Conservation (phyloP, 2,329 filamentous ascomycete species). For the Nemania bipapillata region DNA sequence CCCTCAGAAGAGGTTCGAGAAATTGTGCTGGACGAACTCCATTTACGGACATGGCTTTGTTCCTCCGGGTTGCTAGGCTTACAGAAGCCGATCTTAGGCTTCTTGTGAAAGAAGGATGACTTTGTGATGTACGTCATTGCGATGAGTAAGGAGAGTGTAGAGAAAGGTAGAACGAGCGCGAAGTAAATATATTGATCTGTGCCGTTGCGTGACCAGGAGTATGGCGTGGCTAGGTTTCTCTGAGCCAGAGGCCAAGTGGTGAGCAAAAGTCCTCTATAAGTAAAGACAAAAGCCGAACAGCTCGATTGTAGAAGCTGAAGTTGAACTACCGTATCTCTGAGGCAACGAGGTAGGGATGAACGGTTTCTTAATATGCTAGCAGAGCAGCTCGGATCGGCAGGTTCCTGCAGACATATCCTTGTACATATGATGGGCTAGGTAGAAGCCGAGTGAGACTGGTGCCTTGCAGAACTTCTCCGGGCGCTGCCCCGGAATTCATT, state of each 20-base stretch:
- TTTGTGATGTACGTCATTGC: slow-evolving; percentile 37
- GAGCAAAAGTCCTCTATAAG: background rate
- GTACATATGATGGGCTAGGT: slow-evolving; percentile 29
- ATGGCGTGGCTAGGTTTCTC: slow-evolving; percentile 21
- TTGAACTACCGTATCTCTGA: background rate
- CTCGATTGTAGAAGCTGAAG: background rate
- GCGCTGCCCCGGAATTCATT: slow-evolving; percentile 1
- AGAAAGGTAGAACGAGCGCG: background rate
- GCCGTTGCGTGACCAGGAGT: slow-evolving; percentile 9
- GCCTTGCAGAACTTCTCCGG: slow-evolving; percentile 35
- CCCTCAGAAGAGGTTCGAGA: slow-evolving; percentile 45
- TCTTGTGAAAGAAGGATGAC: slow-evolving; percentile 48
- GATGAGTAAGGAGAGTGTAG: slow-evolving; percentile 1
- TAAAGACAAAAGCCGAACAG: background rate
- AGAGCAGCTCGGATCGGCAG: slow-evolving; percentile 30
- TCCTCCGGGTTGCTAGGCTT: slow-evolving; percentile 41
- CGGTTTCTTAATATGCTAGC: slow-evolving; percentile 38
- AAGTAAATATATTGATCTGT: slow-evolving; percentile 4
- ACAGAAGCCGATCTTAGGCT: slow-evolving; percentile 43
- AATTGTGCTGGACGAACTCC: slow-evolving; percentile 47
- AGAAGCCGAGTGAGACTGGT: slow-evolving; percentile 30
- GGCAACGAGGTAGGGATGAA: slow-evolving; percentile 17
- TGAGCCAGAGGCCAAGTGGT: slow-evolving; percentile 24
- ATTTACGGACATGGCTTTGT: slow-evolving; percentile 42
- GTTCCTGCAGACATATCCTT: slow-evolving; percentile 48